Evolutionary conservation across 2,329 filamentous ascomycete genomes (phyloP), one percentile per base, ranked within the genome.

Genomic region (Lecanicillium sp.): DNA sequence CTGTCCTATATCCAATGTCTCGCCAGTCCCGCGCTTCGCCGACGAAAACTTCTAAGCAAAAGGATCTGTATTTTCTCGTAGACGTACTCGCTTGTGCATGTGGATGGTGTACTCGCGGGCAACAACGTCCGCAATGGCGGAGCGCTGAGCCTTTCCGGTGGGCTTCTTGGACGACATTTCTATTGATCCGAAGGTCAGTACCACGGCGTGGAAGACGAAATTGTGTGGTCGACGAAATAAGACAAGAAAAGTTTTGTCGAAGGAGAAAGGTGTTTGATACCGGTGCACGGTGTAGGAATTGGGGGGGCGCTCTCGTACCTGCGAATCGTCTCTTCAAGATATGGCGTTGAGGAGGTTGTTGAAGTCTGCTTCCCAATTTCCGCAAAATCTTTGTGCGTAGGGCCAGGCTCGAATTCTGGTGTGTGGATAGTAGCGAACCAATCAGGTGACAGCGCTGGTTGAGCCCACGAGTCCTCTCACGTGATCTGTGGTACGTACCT

Each of bases 41-140:
- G 25, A 35, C 35, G 45, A 38, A 35, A 14, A n/a, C 33, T 20
- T 20, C 19, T 15, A 12, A 16, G 16, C 33, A 20, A 33, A 18
- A 12, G 20, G 22, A 37, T 29, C 22, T 25, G 22, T 25, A 25
- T 25, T 15, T 30, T n/a, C 29, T 38, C 35, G 42, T 20, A 33
- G 29, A 33, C 13, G 43, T 63, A 64, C 60, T 52, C 90, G 85
- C 85, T 95, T 96, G 86, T 98, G 92, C 60, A 98, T 76, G 81
- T 98, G 90, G 76, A 98, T 96, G 71, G 92, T 98, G 83, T 98
- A 98, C 79, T 98, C 94, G 80, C 92, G 87, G 62, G 92, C 83
- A 70, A 98, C 90, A 66, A 98, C 94, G 73, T 98, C 90, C 71
- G 87, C 83, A 71, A 98, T 95, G 75, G 94, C 94, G 71, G 87